Evolutionary conservation across 2,329 filamentous ascomycete genomes (phyloP).

Genomic region (Helotiales sp.): DNA sequence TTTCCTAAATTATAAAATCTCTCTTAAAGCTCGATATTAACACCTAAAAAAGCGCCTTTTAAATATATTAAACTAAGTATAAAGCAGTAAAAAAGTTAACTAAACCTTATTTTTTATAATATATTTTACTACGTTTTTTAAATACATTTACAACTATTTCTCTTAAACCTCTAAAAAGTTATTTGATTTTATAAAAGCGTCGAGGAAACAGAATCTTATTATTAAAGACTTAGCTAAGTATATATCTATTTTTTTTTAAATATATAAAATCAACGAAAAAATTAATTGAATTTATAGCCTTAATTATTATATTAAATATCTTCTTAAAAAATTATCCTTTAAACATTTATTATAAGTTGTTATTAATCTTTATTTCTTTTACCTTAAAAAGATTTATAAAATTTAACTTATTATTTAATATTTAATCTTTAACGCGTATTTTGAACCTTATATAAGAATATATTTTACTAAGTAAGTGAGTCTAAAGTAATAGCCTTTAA

Average conservation of each 20-base stretch:
- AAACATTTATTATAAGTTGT: slow-evolving; percentile 28
- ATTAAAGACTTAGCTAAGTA: slow-evolving; percentile 31
- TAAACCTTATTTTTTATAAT: slow-evolving; percentile 35
- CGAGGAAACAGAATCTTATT: slow-evolving; percentile 32
- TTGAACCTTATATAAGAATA: slow-evolving; percentile 18
- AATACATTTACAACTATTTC: slow-evolving; percentile 30
- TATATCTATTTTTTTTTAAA: slow-evolving; percentile 34
- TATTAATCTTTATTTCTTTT: too few species aligned
- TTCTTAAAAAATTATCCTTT: slow-evolving; percentile 39
- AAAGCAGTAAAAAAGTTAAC: slow-evolving; percentile 24
- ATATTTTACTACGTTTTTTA: slow-evolving; percentile 36
- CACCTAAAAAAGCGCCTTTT: slow-evolving; percentile 36
- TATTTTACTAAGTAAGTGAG: slow-evolving; percentile 5
- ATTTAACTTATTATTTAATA: slow-evolving; percentile 10
- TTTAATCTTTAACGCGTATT: slow-evolving; percentile 20
- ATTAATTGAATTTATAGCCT: slow-evolving; percentile 37
- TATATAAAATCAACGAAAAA: slow-evolving; percentile 27
- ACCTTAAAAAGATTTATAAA: too few species aligned
- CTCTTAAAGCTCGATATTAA: slow-evolving; percentile 26
- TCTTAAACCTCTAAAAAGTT: slow-evolving; percentile 19
- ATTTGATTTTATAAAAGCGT: slow-evolving; percentile 37
- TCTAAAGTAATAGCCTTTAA: slow-evolving; percentile 12
- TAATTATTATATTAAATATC: slow-evolving; percentile 36
- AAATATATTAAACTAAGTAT: slow-evolving; percentile 30
- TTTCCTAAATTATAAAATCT: slow-evolving; percentile 28